Conservation (phyloP, 768 basidiomycete genomes). For the Clavulina sp. region DNA sequence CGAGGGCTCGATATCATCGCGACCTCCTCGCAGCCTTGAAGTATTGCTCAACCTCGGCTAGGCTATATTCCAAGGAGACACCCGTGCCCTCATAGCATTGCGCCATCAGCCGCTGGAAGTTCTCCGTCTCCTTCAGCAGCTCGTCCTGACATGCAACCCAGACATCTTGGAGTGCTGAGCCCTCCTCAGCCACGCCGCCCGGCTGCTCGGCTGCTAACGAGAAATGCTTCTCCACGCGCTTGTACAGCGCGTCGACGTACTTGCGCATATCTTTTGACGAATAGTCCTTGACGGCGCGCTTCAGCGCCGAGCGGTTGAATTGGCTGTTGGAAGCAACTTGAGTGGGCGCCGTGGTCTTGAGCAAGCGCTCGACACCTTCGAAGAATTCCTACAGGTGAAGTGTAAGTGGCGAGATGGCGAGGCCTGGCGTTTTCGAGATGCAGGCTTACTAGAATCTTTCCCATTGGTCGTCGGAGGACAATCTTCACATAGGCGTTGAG, state of each 20-base stretch:
- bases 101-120: constrained; percentile 47
- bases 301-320: constrained; percentile 62
- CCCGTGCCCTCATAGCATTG: constrained; percentile 69
- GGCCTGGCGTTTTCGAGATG: not conserved
- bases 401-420: not conserved
- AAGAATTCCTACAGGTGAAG: constrained; percentile 62
- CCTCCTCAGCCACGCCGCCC: constrained; percentile 27
- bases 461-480: constrained; percentile 70
- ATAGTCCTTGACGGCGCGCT: constrained; percentile 72
- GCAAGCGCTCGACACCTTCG: constrained; percentile 74
- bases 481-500: constrained; percentile 72
- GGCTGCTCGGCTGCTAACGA: constrained; percentile 59
- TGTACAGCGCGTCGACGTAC: constrained; percentile 67
- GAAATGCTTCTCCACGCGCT: constrained; percentile 93
- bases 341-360: constrained; percentile 58
- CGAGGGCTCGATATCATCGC: not conserved
- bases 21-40: constrained; percentile 28
- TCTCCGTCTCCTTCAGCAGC: constrained; percentile 50
- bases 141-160: constrained; percentile 89
- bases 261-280: constrained; percentile 81
- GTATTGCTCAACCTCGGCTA: constrained; percentile 54
- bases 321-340: constrained; percentile 60
- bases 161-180: constrained; percentile 56
- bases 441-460: constrained; percentile 60
- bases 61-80: constrained; percentile 53